Percentiles rank a stretch among this genome's conserved stretches.
Conservation (phyloP, 164 flowering plant genomes). For the Paratinospora sagittata region DNA sequence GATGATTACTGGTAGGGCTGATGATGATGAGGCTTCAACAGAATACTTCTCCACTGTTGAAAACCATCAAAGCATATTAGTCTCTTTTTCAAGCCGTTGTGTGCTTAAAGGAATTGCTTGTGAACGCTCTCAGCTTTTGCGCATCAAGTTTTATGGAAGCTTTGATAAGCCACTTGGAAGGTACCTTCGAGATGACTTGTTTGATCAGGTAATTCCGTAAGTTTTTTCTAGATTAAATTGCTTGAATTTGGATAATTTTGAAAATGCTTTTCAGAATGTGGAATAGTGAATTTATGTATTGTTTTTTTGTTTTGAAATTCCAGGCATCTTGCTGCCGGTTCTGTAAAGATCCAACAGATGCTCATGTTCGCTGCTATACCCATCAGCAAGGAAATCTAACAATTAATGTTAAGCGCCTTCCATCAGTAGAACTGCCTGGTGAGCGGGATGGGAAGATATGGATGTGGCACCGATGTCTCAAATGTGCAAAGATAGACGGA, state of each 20-base stretch:
- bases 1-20: conserved; percentile 21
- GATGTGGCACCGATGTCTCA: conserved; percentile 99
- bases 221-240: neutral
- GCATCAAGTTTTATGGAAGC: conserved; percentile 82
- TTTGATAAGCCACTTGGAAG: conserved; percentile 93
- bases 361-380: conserved; percentile 75
- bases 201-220: conserved; percentile 59
- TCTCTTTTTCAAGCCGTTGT: conserved; percentile 74
- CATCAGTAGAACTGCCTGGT: conserved; percentile 66
- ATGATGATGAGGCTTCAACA: conserved; percentile 35
- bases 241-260: conserved; percentile 5
- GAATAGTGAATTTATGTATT: neutral
- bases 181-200: conserved; percentile 77
- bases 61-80: conserved; percentile 75
- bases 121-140: conserved; percentile 74
- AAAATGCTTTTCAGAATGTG: neutral
- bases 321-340: conserved; percentile 58
- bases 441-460: conserved; percentile 91
- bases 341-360: conserved; percentile 73
- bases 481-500: conserved; percentile 67
- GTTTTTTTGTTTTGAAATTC: conserved; percentile 11
- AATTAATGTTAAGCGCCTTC: conserved; percentile 58
- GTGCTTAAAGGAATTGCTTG: conserved; percentile 72
- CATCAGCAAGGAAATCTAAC: conserved; percentile 89
- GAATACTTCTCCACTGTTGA: conserved; percentile 64